Conservation (phyloP, 1,139 yeast genomes). For the Pichia cactophila region DNA sequence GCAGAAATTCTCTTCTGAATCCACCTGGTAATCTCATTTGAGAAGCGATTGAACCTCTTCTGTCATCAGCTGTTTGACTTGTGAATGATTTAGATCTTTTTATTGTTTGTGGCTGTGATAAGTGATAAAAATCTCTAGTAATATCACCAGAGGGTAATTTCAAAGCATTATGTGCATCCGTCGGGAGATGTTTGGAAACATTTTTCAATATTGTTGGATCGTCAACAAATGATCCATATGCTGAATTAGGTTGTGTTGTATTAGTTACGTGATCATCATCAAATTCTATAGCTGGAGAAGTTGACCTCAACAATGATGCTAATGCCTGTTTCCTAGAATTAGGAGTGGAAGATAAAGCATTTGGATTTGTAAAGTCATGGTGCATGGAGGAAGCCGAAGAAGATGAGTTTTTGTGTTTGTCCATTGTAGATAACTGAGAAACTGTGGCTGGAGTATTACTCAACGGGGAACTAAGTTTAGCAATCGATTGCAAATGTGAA, state of each 20-base stretch:
- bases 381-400: slow-evolving; percentile 5
- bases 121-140: slow-evolving; percentile 46
- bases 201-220: slow-evolving; percentile 23
- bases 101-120: slow-evolving; percentile 8
- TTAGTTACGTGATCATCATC: slow-evolving; percentile 10
- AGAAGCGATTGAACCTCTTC: slow-evolving; percentile 60
- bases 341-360: neutral
- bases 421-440: slow-evolving; percentile 7
- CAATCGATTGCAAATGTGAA: slow-evolving; percentile 12
- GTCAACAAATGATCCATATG: slow-evolving; percentile 21
- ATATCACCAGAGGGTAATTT: slow-evolving; percentile 67
- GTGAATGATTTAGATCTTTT: slow-evolving; percentile 27
- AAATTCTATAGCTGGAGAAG: slow-evolving; percentile 14
- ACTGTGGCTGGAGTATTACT: slow-evolving; percentile 7
- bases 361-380: slow-evolving; percentile 1
- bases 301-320: slow-evolving; percentile 1
- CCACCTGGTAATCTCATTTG: slow-evolving; percentile 75
- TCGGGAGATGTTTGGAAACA: slow-evolving; percentile 24
- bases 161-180: slow-evolving; percentile 32
- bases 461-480: slow-evolving; percentile 11
- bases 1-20: slow-evolving; percentile 60
- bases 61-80: slow-evolving; percentile 24
- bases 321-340: neutral
- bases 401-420: slow-evolving; percentile 9
- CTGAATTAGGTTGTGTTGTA: slow-evolving; percentile 10